These are phyloP conservation scores for Candida patagonica DNA, from an alignment of 805 yeast genomes.

Conservation along the genomic window DNA sequence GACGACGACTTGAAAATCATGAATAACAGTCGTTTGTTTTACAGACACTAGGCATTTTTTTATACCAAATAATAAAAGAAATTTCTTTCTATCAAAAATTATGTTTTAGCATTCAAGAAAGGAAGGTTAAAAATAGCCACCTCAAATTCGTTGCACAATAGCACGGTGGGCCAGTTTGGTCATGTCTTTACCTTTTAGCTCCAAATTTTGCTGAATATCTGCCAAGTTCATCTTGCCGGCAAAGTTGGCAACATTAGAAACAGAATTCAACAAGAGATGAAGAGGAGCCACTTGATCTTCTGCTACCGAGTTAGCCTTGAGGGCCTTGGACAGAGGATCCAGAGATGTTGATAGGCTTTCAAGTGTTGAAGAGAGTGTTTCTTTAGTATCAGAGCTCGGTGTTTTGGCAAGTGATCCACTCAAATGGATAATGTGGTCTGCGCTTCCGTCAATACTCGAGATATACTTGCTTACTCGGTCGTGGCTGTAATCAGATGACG, in stretches of 20 bases:
- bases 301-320: background rate
- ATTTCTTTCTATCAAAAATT: too few relatives aligned
- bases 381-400: background rate
- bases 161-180: slow-evolving; percentile 2
- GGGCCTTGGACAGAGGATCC: background rate
- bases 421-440: background rate
- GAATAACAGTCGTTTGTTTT: too few relatives aligned
- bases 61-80: too few relatives aligned
- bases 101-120: too few relatives aligned
- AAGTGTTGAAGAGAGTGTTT: background rate
- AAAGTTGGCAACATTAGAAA: slow-evolving; percentile 13
- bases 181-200: background rate
- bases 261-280: slow-evolving; percentile 10
- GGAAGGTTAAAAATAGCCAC: too few relatives aligned
- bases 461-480: background rate
- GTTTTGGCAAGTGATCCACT: background rate
- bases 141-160: too few relatives aligned
- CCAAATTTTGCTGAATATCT: slow-evolving; percentile 13
- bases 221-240: slow-evolving; percentile 15
- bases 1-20: slow-evolving; percentile 26
- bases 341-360: background rate
- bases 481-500: too few relatives aligned
- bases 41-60: too few relatives aligned
- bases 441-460: background rate
- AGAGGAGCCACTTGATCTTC: background rate